phyloP scores from a whole-genome alignment of 177 flowering plant genomes.

The Tripterygium wilfordii region DNA sequence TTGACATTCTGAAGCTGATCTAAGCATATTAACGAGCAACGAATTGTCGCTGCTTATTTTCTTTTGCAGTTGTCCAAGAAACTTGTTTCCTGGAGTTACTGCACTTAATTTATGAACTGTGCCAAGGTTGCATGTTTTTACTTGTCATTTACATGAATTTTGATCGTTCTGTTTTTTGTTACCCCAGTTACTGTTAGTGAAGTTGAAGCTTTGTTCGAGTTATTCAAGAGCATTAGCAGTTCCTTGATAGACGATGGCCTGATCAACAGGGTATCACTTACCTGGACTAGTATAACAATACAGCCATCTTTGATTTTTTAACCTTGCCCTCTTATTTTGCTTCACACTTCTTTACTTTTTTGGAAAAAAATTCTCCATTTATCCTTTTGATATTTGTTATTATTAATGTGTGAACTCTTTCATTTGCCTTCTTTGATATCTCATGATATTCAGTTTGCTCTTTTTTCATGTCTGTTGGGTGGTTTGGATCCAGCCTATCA shows the following conservation, averaged over 20 bases:
- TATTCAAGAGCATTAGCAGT: constrained; percentile 81
- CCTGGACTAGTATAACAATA: not conserved
- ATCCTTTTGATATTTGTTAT: not conserved
- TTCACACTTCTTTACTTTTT: too few relatives aligned
- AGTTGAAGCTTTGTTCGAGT: constrained; percentile 84
- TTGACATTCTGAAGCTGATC: too few relatives aligned
- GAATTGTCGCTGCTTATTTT: too few relatives aligned
- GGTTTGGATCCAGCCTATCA: too few relatives aligned
- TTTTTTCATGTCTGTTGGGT: too few relatives aligned
- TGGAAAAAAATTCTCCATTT: not conserved
- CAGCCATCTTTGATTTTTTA: not conserved
- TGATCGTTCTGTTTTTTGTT: not conserved
- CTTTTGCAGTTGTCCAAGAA: too few relatives aligned
- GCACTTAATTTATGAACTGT: too few relatives aligned
- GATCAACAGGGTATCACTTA: constrained; percentile 58
- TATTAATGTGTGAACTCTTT: not conserved
- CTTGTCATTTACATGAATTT: too few relatives aligned
- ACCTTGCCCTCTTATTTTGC: not conserved
- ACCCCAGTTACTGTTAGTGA: constrained; percentile 80
- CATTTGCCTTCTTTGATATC: not conserved
- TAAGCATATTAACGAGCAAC: too few relatives aligned
- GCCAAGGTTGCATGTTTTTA: too few relatives aligned
- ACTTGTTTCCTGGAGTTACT: too few relatives aligned
- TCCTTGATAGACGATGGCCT: constrained; percentile 86
- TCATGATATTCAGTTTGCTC: too few relatives aligned